A percentile compares a stretch with the other conserved stretches of the same genome.
These are phyloP conservation scores for Solanum hybrid DNA, from an alignment of 305 asterid genomes.

Conservation along the genomic window DNA sequence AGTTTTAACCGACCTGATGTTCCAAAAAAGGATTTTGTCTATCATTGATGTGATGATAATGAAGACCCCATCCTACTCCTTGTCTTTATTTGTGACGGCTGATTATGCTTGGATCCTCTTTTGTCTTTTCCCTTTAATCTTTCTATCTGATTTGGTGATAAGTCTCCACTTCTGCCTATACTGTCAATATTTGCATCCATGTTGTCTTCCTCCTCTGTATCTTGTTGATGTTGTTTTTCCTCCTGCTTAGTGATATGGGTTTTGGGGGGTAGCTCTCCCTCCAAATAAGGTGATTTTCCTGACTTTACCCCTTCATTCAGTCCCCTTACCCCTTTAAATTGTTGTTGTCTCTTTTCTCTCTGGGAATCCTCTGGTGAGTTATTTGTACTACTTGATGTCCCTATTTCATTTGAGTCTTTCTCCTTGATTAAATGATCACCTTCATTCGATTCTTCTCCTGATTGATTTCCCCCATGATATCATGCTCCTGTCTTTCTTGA, in stretches of 20 bases:
- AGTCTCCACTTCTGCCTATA: neutral
- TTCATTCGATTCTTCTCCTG: neutral
- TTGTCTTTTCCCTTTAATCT: neutral
- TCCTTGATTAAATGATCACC: neutral
- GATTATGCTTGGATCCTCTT: neutral
- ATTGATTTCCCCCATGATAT: no score
- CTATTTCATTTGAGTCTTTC: neutral
- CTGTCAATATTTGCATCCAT: neutral
- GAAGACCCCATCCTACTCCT: neutral
- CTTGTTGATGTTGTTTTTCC: neutral
- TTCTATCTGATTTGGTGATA: neutral
- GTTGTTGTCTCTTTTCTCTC: neutral
- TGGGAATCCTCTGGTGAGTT: neutral
- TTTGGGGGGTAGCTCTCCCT: neutral
- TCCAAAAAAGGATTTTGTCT: neutral
- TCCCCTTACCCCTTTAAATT: no score
- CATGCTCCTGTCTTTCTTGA: neutral
- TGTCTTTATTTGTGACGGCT: neutral
- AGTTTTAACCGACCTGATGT: neutral
- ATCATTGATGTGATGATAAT: neutral
- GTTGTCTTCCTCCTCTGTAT: neutral
- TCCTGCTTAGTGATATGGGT: neutral
- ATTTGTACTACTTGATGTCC: neutral
- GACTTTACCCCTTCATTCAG: neutral
- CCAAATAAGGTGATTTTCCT: neutral